phyloP scores from a whole-genome alignment of 441 rosid genomes.

The Aquilaria agallochum region DNA sequence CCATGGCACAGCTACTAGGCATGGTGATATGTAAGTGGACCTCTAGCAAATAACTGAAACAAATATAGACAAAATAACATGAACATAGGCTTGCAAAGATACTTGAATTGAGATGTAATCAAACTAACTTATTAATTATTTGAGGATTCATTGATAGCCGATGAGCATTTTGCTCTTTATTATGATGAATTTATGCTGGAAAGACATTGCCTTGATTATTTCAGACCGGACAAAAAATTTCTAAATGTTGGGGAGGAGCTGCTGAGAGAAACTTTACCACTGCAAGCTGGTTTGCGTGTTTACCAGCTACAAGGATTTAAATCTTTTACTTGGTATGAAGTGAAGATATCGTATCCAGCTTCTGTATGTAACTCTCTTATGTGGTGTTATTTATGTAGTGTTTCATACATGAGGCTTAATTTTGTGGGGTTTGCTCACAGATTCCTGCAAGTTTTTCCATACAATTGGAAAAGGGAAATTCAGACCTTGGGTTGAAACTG shows the following conservation, averaged over 20 bases:
- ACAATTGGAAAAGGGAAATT: constrained; percentile 47
- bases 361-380: constrained; percentile 60
- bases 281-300: constrained; percentile 51
- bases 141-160: too few species aligned
- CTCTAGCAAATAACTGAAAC: neutral
- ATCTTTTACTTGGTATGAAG: constrained; percentile 79
- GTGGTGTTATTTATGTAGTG: constrained; percentile 8
- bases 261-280: constrained; percentile 60
- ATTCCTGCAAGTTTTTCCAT: constrained; percentile 70
- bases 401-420: constrained; percentile 7
- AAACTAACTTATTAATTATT: too few species aligned
- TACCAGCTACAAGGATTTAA: constrained; percentile 62
- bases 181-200: neutral
- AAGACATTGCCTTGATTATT: neutral
- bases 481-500: constrained; percentile 24
- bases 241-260: constrained; percentile 67
- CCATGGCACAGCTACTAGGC: constrained; percentile 21
- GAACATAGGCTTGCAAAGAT: neutral
- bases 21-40: constrained; percentile 38
- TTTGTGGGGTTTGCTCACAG: constrained; percentile 22
- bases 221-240: constrained; percentile 33
- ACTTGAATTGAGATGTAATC: too few species aligned
- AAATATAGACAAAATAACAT: neutral
- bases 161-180: neutral
- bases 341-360: constrained; percentile 98